These are phyloP conservation scores for Pholiota microspora DNA, from an alignment of 768 basidiomycete species.

Conservation along the genomic window DNA sequence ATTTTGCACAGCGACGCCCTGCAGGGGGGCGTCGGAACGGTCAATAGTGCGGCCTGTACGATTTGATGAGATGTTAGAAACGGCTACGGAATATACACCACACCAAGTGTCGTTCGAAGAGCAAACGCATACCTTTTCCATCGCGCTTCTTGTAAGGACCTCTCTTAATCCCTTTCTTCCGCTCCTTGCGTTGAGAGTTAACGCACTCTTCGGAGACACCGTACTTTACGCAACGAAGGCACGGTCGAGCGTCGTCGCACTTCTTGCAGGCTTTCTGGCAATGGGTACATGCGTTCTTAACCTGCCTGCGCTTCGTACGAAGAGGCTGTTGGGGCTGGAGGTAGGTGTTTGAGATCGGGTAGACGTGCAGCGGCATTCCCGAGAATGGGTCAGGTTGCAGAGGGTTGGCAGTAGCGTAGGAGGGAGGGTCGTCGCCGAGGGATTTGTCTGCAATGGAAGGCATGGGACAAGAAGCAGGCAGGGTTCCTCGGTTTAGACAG, in stretches of 20 bases:
- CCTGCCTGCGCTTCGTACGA: constrained; percentile 79
- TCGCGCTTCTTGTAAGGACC: constrained; percentile 96
- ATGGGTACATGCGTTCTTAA: constrained; percentile 90
- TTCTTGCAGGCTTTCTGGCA: constrained; percentile 93
- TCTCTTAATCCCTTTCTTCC: constrained; percentile 84
- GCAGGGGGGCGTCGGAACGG: constrained; percentile 34
- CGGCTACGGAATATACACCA: constrained; percentile 16
- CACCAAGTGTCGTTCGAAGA: not conserved
- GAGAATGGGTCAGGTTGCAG: constrained; percentile 44
- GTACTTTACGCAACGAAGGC: constrained; percentile 90
- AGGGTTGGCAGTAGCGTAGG: constrained; percentile 33
- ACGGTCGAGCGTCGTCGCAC: constrained; percentile 89
- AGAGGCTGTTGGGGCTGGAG: constrained; percentile 39
- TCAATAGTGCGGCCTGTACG: constrained; percentile 58
- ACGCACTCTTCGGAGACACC: constrained; percentile 84
- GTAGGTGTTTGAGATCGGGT: constrained; percentile 55
- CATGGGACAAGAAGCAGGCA: constrained; percentile 27
- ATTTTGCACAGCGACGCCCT: constrained; percentile 40
- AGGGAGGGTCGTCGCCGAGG: constrained; percentile 29
- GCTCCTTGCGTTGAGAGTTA: constrained; percentile 90
- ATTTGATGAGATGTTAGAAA: constrained; percentile 51
- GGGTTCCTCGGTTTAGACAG: constrained; percentile 18
- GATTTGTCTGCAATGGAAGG: constrained; percentile 30
- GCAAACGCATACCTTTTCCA: constrained; percentile 67
- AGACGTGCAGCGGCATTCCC: constrained; percentile 66